Base-by-base conservation (phyloP, 1,139 yeast genomes). In the Sugiyamaella neomexicana region DNA sequence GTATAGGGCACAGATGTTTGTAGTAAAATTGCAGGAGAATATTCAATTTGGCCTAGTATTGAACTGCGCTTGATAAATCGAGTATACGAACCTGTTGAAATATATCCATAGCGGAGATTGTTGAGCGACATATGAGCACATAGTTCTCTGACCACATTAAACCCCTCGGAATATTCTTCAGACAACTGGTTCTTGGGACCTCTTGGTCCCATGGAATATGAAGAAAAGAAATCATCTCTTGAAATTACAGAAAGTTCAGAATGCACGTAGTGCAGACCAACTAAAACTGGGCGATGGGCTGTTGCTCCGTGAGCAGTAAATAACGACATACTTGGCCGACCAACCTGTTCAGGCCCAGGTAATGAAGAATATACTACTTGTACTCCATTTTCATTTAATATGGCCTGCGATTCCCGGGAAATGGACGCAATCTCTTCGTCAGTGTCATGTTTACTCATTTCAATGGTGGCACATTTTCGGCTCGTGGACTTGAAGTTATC, bases 71-170 rank as follows among this genome's bases (percentile, higher is more conserved):
- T 46, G 10, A 67, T 52, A 50, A 66, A 64, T 23, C 67, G 52
- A 6, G 64, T 61, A 32, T 44, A 50, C 1, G 56, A 38, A 8
- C 62, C 62, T 6, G 65, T 62, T 0, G 65, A 57, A 2, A 67
- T 44, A 47, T 59, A 65, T 3, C 68, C 69, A 39, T 60, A 61
- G 7, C 61, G 54, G n/a, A 65, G 47, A 37, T 59, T 51, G 46
- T 67, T 65, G 10, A 64, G 40, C 7, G 59, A 53, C 65, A 67
- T 60, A 23, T 47, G 51, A 32, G 46, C 39, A 34, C 31, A 47
- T 57, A 56, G 45, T 31, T 47, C 45, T 23, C 51, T 29, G 7
- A 47, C 23, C 2, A 16, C 13, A 15, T 31, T 39, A 29, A 13
- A 6, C 10, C 31, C 27, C 5, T 31, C 27, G 6, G 17, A 9